Conservation (phyloP, 495 filamentous ascomycete species). For the Daldinia loculata region DNA sequence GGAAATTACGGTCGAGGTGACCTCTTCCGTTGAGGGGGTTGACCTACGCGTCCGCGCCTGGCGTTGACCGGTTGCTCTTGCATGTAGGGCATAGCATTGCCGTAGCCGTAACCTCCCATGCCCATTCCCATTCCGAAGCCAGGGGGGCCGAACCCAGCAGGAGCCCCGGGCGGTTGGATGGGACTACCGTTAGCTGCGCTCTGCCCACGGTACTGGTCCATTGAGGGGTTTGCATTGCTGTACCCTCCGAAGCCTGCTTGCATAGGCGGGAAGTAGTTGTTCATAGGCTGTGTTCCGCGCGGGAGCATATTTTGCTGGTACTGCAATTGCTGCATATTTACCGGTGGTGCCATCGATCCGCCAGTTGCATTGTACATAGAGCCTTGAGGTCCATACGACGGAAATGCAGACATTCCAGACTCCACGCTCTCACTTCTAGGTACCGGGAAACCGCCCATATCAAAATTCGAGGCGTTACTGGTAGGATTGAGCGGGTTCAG, state of each 20-base stretch:
- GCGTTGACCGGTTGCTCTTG: conserved; percentile 59
- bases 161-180: conserved; percentile 51
- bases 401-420: conserved; percentile 61
- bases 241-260: conserved; percentile 59
- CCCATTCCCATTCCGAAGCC: conserved; percentile 61
- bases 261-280: conserved; percentile 60
- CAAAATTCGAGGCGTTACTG: conserved; percentile 48
- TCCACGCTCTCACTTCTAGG: conserved; percentile 67
- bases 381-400: conserved; percentile 58
- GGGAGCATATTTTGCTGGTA: conserved; percentile 67
- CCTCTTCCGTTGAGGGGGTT: conserved; percentile 46
- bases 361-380: conserved; percentile 61
- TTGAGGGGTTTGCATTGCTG: conserved; percentile 53
- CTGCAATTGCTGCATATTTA: conserved; percentile 62
- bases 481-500: conserved; percentile 54
- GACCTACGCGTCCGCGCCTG: conserved; percentile 64
- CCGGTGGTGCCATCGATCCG: conserved; percentile 60
- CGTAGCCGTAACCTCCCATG: conserved; percentile 57
- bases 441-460: conserved; percentile 59
- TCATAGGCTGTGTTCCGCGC: conserved; percentile 59
- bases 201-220: conserved; percentile 61
- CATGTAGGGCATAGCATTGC: conserved; percentile 57
- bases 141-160: conserved; percentile 53
- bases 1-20: conserved; percentile 42
- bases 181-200: conserved; percentile 55